These are phyloP conservation scores for Diaporthe amygdali DNA, from an alignment of 2,329 filamentous ascomycete species.

Conservation along the genomic window DNA sequence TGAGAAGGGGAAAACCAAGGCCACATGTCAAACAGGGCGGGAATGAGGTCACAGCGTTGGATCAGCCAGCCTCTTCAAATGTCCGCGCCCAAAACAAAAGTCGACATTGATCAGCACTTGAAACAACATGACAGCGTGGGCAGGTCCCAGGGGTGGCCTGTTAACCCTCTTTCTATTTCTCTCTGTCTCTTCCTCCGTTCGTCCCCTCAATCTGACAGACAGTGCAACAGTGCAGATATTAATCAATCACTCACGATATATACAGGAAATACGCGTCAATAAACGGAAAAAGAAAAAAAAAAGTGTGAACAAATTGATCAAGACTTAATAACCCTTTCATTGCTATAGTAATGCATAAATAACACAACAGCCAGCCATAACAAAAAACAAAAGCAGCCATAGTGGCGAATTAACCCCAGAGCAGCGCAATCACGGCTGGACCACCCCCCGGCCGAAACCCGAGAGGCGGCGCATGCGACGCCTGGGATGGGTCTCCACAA, in stretches of 20 bases:
- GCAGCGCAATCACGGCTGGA: background rate
- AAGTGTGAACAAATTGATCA: too few species aligned
- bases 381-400: too few species aligned
- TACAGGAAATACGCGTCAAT: background rate
- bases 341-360: too few species aligned
- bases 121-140: conserved; percentile 9
- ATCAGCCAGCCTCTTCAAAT: background rate
- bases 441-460: background rate
- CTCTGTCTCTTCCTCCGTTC: background rate
- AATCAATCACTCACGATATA: background rate
- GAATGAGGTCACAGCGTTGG: conserved; percentile 16
- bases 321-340: too few species aligned
- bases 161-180: background rate
- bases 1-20: background rate
- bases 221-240: background rate
- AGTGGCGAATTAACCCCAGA: too few species aligned
- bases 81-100: background rate
- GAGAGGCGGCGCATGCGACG: conserved; percentile 5
- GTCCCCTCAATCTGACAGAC: background rate
- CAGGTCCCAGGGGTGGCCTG: background rate
- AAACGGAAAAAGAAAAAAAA: background rate
- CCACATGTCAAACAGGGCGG: background rate
- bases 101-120: conserved; percentile 5
- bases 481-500: background rate
- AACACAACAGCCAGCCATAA: too few species aligned